These are phyloP conservation scores for Begonia loranthoides DNA, from an alignment of 306 rosid species.

Conservation along the genomic window DNA sequence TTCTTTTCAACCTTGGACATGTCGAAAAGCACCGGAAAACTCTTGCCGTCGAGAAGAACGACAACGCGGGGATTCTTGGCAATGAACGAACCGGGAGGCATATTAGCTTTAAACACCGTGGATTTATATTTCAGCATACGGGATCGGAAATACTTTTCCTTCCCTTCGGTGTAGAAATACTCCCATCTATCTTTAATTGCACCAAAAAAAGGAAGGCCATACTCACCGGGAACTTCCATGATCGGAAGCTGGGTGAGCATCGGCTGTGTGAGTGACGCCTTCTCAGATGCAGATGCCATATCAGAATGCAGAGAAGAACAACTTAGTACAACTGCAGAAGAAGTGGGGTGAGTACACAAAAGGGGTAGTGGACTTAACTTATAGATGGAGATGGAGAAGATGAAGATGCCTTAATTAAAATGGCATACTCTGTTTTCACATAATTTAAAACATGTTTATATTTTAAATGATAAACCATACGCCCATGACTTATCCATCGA, in stretches of 20 bases:
- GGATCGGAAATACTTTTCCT: conserved; percentile 44
- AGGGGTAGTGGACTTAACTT: too few species aligned
- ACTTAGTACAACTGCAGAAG: conserved; percentile 10
- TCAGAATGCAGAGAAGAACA: conserved; percentile 12
- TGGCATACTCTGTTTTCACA: too few species aligned
- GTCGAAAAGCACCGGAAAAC: conserved; percentile 74
- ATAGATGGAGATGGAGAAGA: too few species aligned
- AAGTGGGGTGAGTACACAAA: too few species aligned
- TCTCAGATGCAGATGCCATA: conserved; percentile 7
- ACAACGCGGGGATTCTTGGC: conserved; percentile 46
- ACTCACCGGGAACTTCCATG: conserved; percentile 57
- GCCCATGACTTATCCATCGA: too few species aligned
- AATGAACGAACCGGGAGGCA: conserved; percentile 83
- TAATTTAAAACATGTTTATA: too few species aligned
- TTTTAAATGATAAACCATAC: too few species aligned
- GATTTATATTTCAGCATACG: conserved; percentile 46
- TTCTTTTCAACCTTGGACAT: conserved; percentile 55
- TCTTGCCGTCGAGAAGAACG: conserved; percentile 66
- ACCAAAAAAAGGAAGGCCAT: conserved; percentile 62
- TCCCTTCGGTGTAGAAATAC: conserved; percentile 70
- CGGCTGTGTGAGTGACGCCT: neutral
- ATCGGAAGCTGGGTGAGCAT: conserved; percentile 22
- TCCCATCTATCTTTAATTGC: conserved; percentile 55
- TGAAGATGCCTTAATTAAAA: too few species aligned
- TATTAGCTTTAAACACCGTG: conserved; percentile 65